These are phyloP conservation scores for Wolfiporia cocos DNA, from an alignment of 1,284 basidiomycete species.

Conservation along the genomic window DNA sequence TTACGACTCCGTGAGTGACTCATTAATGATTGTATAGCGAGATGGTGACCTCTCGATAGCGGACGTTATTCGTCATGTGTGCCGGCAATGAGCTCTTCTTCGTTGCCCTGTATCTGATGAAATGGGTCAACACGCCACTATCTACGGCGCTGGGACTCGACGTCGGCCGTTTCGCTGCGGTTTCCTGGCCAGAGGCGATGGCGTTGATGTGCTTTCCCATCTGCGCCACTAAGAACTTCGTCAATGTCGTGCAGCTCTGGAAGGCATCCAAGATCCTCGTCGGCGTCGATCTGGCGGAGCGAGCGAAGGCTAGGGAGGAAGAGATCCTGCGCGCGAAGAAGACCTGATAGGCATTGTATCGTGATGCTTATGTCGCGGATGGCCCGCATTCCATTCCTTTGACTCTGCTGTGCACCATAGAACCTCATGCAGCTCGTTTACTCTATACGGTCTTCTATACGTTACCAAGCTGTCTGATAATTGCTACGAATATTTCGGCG, in stretches of 20 bases:
- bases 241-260: conserved; percentile 97
- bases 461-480: no score
- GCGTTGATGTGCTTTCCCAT: conserved; percentile 67
- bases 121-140: conserved; percentile 68
- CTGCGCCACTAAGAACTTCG: conserved; percentile 84
- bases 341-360: conserved; percentile 9
- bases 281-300: conserved; percentile 83
- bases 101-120: conserved; percentile 92
- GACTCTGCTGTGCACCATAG: no score
- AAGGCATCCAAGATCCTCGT: conserved; percentile 96
- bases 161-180: conserved; percentile 25
- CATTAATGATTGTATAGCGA: conserved; percentile 1
- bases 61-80: conserved; percentile 89
- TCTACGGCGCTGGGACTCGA: conserved; percentile 34
- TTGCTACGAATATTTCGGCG: no score
- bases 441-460: no score
- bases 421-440: no score
- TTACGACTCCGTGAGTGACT: conserved; percentile 77
- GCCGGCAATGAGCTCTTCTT: conserved; percentile 98
- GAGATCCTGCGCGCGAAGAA: conserved; percentile 19
- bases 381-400: no score
- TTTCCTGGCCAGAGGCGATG: conserved; percentile 83
- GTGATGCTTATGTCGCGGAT: background rate
- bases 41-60: conserved; percentile 33
- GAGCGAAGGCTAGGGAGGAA: conserved; percentile 61